Evolutionary conservation across 2,329 filamentous ascomycete species (phyloP).

Genomic region (Neonectria faginata): DNA sequence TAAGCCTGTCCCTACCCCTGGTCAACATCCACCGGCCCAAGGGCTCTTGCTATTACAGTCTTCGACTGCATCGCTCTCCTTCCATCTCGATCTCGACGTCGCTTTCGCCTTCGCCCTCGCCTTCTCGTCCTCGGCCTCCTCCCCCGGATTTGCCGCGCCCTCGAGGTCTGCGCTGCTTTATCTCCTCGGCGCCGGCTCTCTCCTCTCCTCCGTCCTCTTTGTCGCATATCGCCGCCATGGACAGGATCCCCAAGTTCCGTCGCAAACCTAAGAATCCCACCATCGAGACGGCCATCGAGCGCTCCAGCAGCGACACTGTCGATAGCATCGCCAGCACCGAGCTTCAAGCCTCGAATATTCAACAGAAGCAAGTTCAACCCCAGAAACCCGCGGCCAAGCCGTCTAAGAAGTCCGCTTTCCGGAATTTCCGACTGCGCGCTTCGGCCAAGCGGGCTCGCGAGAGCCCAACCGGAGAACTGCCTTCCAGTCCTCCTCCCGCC

Average conservation of each 20-base stretch:
- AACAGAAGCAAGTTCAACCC: slow-evolving; percentile 37
- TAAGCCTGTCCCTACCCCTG: slow-evolving; percentile 39
- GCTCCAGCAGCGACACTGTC: slow-evolving; percentile 46
- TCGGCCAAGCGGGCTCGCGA: slow-evolving; percentile 60
- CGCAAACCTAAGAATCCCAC: slow-evolving; percentile 59
- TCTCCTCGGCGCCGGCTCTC: slow-evolving; percentile 28
- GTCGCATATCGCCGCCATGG: slow-evolving; percentile 48
- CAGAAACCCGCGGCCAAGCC: slow-evolving; percentile 40
- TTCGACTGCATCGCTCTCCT: slow-evolving; percentile 23
- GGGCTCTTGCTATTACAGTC: slow-evolving; percentile 38
- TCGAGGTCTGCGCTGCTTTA: slow-evolving; percentile 29
- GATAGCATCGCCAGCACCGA: slow-evolving; percentile 46
- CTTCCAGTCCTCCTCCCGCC: slow-evolving; percentile 47
- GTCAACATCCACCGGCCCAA: slow-evolving; percentile 39
- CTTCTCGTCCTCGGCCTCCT: slow-evolving; percentile 22
- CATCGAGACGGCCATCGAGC: slow-evolving; percentile 55
- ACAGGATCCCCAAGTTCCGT: slow-evolving; percentile 57
- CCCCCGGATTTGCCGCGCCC: slow-evolving; percentile 28
- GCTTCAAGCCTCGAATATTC: slow-evolving; percentile 38
- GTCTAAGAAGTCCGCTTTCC: slow-evolving; percentile 56
- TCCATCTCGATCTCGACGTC: slow-evolving; percentile 32
- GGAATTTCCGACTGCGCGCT: slow-evolving; percentile 58
- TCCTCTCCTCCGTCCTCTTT: slow-evolving; percentile 14
- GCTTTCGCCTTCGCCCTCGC: slow-evolving; percentile 19
- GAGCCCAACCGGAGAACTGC: slow-evolving; percentile 53